Base-by-base conservation (phyloP, 192 early-diverging fungal genomes). In the Radiomyces spectabilis region DNA sequence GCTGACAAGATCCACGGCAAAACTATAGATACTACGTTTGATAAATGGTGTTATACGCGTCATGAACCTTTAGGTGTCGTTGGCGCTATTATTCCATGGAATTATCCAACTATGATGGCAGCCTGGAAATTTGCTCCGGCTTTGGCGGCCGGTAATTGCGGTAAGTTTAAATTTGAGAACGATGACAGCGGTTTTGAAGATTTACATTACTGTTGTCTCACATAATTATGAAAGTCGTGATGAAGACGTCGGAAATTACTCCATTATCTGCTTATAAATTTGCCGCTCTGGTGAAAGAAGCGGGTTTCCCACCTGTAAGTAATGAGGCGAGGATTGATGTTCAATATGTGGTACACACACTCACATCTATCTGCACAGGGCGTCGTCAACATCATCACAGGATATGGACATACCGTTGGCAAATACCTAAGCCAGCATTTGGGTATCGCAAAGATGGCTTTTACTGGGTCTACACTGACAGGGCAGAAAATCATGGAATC, bases 321-420 rank as follows among this genome's bases (percentile, higher is more conserved):
- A n/a, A n/a, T n/a, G n/a, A n/a, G n/a, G n/a, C n/a, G n/a, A n/a
- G n/a, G n/a, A n/a, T n/a, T n/a, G n/a, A n/a, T n/a, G n/a, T n/a
- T n/a, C n/a, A n/a, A n/a, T n/a, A n/a, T n/a, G n/a, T n/a, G n/a
- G n/a, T n/a, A n/a, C n/a, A n/a, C n/a, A n/a, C n/a, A n/a, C n/a
- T n/a, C n/a, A n/a, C n/a, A n/a, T n/a, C n/a, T n/a, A n/a, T n/a
- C n/a, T n/a, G n/a, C n/a, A n/a, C n/a, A n/a, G n/a, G 89, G 92
- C 33, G 92, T 94, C 6, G 69, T 90, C 53, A 94, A 91, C 63
- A 77, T 94, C 66, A 69, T 92, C n/a, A 85, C 89, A 65, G 92
- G 92, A 51, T 76, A 63, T 16, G 89, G 89, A 27, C 55, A 55
- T 18, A 58, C 55, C 15, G 86, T 85, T n/a, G 89, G 46, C 24